These are phyloP conservation scores for Rhodotorula toruloides DNA, from an alignment of 768 basidiomycete genomes.

Conservation along the genomic window DNA sequence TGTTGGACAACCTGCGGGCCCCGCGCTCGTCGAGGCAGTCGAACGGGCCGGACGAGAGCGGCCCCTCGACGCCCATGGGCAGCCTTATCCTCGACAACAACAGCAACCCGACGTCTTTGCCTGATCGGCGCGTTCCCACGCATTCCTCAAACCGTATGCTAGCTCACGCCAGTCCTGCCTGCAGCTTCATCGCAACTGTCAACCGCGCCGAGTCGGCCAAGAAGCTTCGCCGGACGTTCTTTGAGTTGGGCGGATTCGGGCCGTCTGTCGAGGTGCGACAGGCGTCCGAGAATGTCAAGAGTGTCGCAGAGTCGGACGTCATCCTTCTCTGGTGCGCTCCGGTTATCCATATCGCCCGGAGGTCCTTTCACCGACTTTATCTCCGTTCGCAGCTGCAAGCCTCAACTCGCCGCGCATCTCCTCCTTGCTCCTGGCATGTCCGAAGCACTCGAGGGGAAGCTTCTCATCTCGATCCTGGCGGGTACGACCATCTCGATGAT, in stretches of 20 bases:
- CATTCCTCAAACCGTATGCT: not conserved
- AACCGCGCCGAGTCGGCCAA: constrained; percentile 67
- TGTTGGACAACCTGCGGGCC: constrained; percentile 73
- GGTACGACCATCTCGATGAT: constrained; percentile 86
- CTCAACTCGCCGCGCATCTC: constrained; percentile 73
- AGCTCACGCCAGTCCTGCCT: constrained; percentile 45
- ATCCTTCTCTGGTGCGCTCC: constrained; percentile 72
- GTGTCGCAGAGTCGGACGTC: constrained; percentile 71
- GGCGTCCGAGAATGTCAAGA: constrained; percentile 63
- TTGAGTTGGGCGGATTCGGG: constrained; percentile 55
- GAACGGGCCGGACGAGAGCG: constrained; percentile 41
- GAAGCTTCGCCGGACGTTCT: constrained; percentile 62
- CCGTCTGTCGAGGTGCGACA: constrained; percentile 61
- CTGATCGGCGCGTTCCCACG: constrained; percentile 12
- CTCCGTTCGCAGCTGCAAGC: constrained; percentile 68
- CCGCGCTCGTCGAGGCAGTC: constrained; percentile 52
- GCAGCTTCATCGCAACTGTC: constrained; percentile 80
- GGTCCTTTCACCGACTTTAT: no score
- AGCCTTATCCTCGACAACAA: constrained; percentile 31
- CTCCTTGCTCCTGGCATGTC: constrained; percentile 68
- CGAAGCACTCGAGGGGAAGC: constrained; percentile 79
- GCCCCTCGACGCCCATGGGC: constrained; percentile 33
- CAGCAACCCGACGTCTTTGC: constrained; percentile 55
- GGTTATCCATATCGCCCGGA: not conserved
- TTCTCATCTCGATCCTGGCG: constrained; percentile 95